Evolutionary conservation across 208 protist genomes (phyloP).

Genomic region (Histomonas meleagridis): DNA sequence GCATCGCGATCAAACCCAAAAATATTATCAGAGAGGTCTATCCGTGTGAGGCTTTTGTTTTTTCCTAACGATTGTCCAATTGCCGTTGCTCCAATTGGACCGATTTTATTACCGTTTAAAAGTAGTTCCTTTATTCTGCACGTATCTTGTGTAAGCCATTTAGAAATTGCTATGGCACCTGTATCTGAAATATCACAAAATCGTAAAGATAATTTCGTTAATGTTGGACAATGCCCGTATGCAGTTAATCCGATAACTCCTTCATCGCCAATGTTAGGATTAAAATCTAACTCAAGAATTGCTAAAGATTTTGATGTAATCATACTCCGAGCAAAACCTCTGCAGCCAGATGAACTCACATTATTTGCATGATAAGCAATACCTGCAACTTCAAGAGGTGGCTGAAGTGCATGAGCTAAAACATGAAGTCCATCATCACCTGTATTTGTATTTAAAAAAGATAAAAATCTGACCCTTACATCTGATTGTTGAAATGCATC

Average conservation of each 20-base stretch:
- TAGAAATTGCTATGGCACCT: not conserved
- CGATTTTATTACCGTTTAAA: slow-evolving; percentile 30
- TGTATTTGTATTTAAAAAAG: slow-evolving; percentile 3
- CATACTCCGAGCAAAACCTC: not conserved
- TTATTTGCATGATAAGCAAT: slow-evolving; percentile 24
- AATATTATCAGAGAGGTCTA: not conserved
- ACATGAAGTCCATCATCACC: slow-evolving; percentile 26
- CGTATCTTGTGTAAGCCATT: not conserved
- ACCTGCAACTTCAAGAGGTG: slow-evolving; percentile 1
- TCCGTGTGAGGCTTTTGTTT: not conserved
- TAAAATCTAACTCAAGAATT: not conserved
- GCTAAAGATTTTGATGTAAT: not conserved
- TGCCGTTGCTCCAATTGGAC: not conserved
- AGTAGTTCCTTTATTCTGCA: slow-evolving; percentile 6
- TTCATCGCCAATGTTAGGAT: slow-evolving; percentile 6
- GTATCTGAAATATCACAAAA: slow-evolving; percentile 15
- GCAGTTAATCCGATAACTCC: not conserved
- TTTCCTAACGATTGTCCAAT: not conserved
- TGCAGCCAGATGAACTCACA: not conserved
- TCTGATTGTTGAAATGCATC: not conserved
- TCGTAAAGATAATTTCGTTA: not conserved
- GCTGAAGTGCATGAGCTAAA: not conserved
- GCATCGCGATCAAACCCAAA: not conserved
- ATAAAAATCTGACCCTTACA: not conserved
- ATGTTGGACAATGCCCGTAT: not conserved